A percentile compares a stretch with the other conserved stretches of the same genome.
phyloP scores from a whole-genome alignment of 495 filamentous ascomycete genomes.

The Xylaria flabelliformis region DNA sequence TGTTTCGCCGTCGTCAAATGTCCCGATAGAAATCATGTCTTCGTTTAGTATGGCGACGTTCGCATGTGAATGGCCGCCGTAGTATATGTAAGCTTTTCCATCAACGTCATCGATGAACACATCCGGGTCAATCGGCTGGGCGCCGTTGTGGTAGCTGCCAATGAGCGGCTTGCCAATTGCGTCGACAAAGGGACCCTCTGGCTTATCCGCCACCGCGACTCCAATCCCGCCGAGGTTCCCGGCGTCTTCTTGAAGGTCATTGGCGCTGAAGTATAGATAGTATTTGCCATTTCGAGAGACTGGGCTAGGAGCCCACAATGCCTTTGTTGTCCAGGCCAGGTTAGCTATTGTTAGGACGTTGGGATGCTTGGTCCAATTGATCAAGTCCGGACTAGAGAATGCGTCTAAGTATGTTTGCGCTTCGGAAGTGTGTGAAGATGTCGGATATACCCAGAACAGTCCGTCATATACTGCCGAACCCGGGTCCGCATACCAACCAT shows the following conservation, averaged over 20 bases:
- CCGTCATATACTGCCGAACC: conserved; percentile 57
- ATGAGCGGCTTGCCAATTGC: conserved; percentile 52
- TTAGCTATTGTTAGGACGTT: conserved; percentile 48
- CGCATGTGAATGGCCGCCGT: conserved; percentile 54
- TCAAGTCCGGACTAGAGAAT: conserved; percentile 50
- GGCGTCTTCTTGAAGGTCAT: conserved; percentile 42
- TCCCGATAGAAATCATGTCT: conserved; percentile 49
- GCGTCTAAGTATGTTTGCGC: conserved; percentile 56
- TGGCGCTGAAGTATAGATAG: conserved; percentile 56
- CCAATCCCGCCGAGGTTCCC: conserved; percentile 47
- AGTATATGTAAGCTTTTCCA: conserved; percentile 56
- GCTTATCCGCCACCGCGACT: conserved; percentile 49
- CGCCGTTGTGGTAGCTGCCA: conserved; percentile 43
- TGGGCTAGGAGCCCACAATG: conserved; percentile 57
- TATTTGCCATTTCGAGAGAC: conserved; percentile 54
- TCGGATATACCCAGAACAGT: conserved; percentile 58
- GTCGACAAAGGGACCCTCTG: conserved; percentile 55
- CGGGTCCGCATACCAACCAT: conserved; percentile 58
- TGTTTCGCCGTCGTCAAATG: conserved; percentile 34
- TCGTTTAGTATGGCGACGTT: conserved; percentile 50
- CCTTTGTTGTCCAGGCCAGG: conserved; percentile 54
- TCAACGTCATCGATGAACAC: conserved; percentile 55
- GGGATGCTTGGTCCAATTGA: conserved; percentile 50
- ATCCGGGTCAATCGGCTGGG: conserved; percentile 56
- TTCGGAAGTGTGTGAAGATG: conserved; percentile 50